Evolutionary conservation across 1,284 basidiomycete species (phyloP), one percentile per base, ranked within the genome.

Genomic region (Tetrapyrgos nigripes): DNA sequence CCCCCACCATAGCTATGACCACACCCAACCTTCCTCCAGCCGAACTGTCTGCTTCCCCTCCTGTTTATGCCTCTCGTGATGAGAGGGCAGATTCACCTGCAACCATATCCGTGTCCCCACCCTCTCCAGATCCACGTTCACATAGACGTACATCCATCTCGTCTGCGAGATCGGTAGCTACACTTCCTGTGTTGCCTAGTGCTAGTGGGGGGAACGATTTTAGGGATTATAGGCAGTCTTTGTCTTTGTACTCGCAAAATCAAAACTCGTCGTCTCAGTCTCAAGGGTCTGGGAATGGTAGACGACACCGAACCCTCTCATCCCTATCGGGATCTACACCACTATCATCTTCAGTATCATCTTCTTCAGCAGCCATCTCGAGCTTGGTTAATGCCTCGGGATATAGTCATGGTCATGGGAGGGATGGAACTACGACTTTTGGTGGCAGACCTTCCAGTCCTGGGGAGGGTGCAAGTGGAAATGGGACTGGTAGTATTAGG

Each of bases 351-450:
- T 88, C 87, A n/a, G 76, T 81, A 3, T 79, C 81, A 0, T 83
- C 82, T 5, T 81, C 79, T 21, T 84, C 88, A 11, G 85, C 88
- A 27, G 89, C 87, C 2, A 74, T 92, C 4, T 86, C 87, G 2
- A 87, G 84, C 17, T 77, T 91, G n/a, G n/a, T n/a, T n/a, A n/a
- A n/a, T n/a, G n/a, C n/a, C n/a, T n/a, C n/a, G n/a, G n/a, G n/a
- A n/a, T n/a, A n/a, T n/a, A n/a, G n/a, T n/a, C n/a, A n/a, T n/a
- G n/a, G n/a, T n/a, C n/a, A n/a, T n/a, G n/a, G n/a, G n/a, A n/a
- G n/a, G n/a, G n/a, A n/a, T n/a, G n/a, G n/a, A n/a, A n/a, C n/a
- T n/a, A n/a, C n/a, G n/a, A n/a, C n/a, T n/a, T n/a, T n/a, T n/a
- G n/a, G n/a, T n/a, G n/a, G n/a, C n/a, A n/a, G n/a, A n/a, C n/a